phyloP scores from a whole-genome alignment of 2,329 filamentous ascomycete genomes.

The Trichoderma sp. region DNA sequence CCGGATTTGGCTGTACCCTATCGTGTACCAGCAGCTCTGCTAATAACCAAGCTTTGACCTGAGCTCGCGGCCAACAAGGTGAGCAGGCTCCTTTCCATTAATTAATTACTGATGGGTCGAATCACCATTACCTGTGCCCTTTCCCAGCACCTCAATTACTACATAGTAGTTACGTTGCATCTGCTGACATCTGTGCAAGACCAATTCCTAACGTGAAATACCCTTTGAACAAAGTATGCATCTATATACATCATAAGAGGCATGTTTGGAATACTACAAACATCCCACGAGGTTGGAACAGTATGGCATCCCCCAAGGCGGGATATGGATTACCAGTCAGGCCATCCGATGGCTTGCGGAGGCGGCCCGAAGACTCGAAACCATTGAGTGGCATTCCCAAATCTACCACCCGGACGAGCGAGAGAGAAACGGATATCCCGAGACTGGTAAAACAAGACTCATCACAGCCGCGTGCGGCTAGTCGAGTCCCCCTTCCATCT shows the following conservation, averaged over 20 bases:
- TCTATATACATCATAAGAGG: constrained; percentile 18
- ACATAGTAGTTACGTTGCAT: background rate
- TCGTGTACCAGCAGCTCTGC: background rate
- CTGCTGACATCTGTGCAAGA: constrained; percentile 4
- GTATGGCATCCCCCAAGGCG: constrained; percentile 47
- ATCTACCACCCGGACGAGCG: constrained; percentile 28
- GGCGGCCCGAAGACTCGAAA: constrained; percentile 30
- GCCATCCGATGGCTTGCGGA: constrained; percentile 40
- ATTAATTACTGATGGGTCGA: background rate
- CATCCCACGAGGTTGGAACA: constrained; percentile 34
- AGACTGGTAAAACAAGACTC: constrained; percentile 25
- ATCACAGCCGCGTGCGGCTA: constrained; percentile 25
- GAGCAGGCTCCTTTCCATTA: background rate
- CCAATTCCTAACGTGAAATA: background rate
- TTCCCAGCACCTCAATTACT: background rate
- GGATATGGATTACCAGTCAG: constrained; percentile 44
- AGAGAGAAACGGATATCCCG: constrained; percentile 27
- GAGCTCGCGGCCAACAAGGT: background rate
- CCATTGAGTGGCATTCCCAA: constrained; percentile 28
- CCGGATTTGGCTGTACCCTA: background rate
- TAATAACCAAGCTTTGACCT: background rate
- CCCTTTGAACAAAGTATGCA: constrained; percentile 15
- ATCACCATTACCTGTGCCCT: background rate
- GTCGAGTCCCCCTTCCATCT: constrained; percentile 29
- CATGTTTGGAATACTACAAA: constrained; percentile 27